phyloP scores from a whole-genome alignment of 208 protist species.

The Acanthamoeba royreba region DNA sequence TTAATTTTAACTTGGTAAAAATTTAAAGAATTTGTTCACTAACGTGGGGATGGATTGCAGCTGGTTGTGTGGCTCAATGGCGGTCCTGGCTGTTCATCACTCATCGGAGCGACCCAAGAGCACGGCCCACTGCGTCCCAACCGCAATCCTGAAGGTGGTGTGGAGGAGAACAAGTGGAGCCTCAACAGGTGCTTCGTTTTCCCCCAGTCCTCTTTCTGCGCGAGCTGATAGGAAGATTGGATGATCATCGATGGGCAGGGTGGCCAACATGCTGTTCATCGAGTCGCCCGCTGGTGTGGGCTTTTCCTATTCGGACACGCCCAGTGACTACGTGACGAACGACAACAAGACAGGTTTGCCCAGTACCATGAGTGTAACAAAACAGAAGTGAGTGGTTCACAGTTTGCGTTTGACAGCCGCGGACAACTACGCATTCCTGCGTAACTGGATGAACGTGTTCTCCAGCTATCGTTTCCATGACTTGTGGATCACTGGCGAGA shows the following conservation, averaged over 20 bases:
- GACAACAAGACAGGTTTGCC: conserved; percentile 34
- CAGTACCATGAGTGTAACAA: background rate
- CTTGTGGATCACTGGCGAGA: conserved; percentile 70
- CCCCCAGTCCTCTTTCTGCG: too few species aligned
- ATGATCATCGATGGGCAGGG: background rate
- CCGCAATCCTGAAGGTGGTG: background rate
- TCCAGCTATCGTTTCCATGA: conserved; percentile 50
- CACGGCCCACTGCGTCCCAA: conserved; percentile 60
- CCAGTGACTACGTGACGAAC: conserved; percentile 40
- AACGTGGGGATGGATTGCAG: background rate
- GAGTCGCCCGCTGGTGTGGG: conserved; percentile 64
- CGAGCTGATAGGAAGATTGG: background rate
- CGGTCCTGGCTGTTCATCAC: conserved; percentile 64
- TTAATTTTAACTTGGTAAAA: background rate
- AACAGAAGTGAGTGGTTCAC: background rate
- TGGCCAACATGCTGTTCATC: conserved; percentile 68
- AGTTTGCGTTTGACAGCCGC: background rate
- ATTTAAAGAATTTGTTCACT: background rate
- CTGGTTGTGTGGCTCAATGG: conserved; percentile 73
- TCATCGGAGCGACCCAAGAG: conserved; percentile 62
- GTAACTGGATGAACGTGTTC: conserved; percentile 47
- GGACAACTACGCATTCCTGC: conserved; percentile 57
- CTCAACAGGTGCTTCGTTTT: background rate
- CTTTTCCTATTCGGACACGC: conserved; percentile 57
- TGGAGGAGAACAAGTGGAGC: conserved; percentile 51